Evolutionary conservation across 345 rosid genomes (phyloP).

Genomic region (Toxicodendron radicans): DNA sequence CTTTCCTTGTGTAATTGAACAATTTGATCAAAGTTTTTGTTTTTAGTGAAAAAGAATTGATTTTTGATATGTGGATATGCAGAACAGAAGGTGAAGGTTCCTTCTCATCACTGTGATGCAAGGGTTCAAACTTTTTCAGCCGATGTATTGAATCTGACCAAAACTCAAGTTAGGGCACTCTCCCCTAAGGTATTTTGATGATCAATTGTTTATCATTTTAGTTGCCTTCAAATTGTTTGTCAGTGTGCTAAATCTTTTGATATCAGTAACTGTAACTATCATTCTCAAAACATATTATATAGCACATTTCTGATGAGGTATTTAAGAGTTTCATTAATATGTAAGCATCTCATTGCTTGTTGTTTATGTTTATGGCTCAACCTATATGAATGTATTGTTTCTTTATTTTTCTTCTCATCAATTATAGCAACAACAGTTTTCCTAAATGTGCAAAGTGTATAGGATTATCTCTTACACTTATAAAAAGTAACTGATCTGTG

Average conservation of each 20-base stretch:
- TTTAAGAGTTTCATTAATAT: neutral
- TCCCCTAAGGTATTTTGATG: slow-evolving; percentile 62
- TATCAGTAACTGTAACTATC: too few relatives aligned
- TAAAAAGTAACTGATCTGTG: neutral
- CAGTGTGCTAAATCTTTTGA: neutral
- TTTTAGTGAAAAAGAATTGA: neutral
- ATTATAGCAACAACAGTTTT: neutral
- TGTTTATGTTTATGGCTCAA: neutral
- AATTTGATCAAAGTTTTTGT: neutral
- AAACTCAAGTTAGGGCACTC: slow-evolving; percentile 54
- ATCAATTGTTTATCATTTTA: neutral
- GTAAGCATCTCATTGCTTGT: neutral
- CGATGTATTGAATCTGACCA: slow-evolving; percentile 66
- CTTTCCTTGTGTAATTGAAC: neutral
- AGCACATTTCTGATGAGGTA: neutral
- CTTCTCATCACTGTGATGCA: slow-evolving; percentile 70
- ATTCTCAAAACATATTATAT: neutral
- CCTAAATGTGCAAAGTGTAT: neutral
- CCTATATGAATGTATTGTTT: neutral
- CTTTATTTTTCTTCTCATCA: neutral
- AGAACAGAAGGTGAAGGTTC: slow-evolving; percentile 97
- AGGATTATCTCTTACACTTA: neutral
- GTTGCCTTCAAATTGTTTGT: neutral
- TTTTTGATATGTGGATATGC: slow-evolving; percentile 30
- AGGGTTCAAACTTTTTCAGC: slow-evolving; percentile 83